phyloP scores from a whole-genome alignment of 2,329 filamentous ascomycete species.

The Furcasterigmium furcatum region DNA sequence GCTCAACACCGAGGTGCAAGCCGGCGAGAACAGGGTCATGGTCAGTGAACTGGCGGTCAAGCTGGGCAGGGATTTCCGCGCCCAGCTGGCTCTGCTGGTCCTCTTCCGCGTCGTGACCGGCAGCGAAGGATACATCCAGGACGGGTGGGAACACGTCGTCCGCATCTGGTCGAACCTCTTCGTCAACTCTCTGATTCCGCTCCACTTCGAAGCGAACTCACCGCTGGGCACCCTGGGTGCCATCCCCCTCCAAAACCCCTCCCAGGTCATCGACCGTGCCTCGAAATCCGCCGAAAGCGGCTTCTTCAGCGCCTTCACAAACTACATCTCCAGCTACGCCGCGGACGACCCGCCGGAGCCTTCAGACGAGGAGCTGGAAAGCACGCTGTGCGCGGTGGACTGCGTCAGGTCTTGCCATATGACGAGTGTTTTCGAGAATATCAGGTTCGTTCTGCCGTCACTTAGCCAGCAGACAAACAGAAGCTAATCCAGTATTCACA shows the following conservation, averaged over 20 bases:
- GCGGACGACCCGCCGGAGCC: slow-evolving; percentile 97
- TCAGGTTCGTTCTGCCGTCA: slow-evolving; percentile 58
- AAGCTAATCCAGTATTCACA: slow-evolving; percentile 15
- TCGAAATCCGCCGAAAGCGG: slow-evolving; percentile 75
- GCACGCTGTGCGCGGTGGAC: slow-evolving; percentile 89
- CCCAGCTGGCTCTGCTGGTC: slow-evolving; percentile 91
- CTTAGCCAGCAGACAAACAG: too few relatives aligned
- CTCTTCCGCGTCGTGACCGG: slow-evolving; percentile 88
- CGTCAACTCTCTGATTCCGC: slow-evolving; percentile 86
- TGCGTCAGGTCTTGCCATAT: slow-evolving; percentile 90
- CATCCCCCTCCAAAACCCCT: slow-evolving; percentile 87
- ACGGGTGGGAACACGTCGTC: slow-evolving; percentile 80
- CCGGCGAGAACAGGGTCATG: slow-evolving; percentile 90
- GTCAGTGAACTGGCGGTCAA: slow-evolving; percentile 97
- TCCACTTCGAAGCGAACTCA: slow-evolving; percentile 65
- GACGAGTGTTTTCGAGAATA: slow-evolving; percentile 76
- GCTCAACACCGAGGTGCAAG: slow-evolving; percentile 94
- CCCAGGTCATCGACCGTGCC: slow-evolving; percentile 87
- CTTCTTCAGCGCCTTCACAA: slow-evolving; percentile 90
- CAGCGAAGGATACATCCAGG: slow-evolving; percentile 72
- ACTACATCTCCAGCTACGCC: slow-evolving; percentile 97
- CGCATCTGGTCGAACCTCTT: slow-evolving; percentile 95
- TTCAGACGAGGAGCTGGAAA: slow-evolving; percentile 94
- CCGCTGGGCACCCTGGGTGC: slow-evolving; percentile 68
- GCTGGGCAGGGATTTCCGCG: slow-evolving; percentile 89